Base-by-base conservation (phyloP, 176 grass and related monocot genomes). In the Carex littledalei region DNA sequence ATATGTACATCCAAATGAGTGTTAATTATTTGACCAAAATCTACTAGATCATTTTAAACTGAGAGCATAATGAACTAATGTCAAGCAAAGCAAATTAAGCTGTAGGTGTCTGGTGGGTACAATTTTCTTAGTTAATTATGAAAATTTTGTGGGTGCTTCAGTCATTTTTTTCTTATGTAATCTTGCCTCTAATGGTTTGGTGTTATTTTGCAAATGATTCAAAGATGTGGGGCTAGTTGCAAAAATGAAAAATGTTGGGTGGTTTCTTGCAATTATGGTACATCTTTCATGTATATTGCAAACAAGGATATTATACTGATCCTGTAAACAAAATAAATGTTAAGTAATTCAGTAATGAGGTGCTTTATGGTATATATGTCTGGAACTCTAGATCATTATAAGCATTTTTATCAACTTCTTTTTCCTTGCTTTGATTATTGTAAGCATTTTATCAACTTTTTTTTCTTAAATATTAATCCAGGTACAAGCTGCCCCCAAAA, bases 401-500 rank as follows among this genome's bases (percentile, higher is more conserved):
- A 8, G 58, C 10, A 8, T 61, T 61, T 60, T 61, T 61, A 61
- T 66, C 12, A 66, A 66, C 12, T 12, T 50, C 10, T 50, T 50
- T 50, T 50, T 50, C 47, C 47, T 50, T 50, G 13, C 17, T 63
- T 41, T 84, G 18, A 8, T 34, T 70, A 31, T 34, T 72, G 15
- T 72, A 16, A 54, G 18, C 59, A 34, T 61, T 1, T 43, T 29
- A 64, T 41, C 39, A 32, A 64, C 37, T 41, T 21, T 6, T 45
- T 80, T 82, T 65, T 39, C 4, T 83, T 83, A 43, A 63, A 82
- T 82, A 34, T 53, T 68, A 15, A 54, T 82, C 63, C 78, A 97
- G 94, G 87, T 97, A 86, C 68, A 86, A 82, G 89, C 94, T n/a
- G 92, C 90, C 78, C 94, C 94, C 2, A 97, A 94, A 85, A 87